Conservation (phyloP, 768 basidiomycete genomes). For the Auricularia auricula-judae region DNA sequence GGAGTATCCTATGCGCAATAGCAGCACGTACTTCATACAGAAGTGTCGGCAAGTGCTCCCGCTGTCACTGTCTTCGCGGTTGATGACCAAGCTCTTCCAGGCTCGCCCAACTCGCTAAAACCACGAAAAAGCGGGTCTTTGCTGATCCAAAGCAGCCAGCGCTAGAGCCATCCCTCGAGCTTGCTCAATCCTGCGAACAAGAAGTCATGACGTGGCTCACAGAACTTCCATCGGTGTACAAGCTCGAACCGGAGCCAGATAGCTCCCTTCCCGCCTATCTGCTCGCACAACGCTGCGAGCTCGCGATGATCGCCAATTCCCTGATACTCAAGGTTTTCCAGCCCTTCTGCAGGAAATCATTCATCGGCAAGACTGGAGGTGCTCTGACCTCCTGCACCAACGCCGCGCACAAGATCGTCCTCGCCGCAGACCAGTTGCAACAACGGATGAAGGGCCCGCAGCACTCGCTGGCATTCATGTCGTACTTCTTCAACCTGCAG, state of each 20-base stretch:
- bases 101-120: conserved; percentile 53
- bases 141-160: conserved; percentile 1
- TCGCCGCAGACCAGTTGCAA: conserved; percentile 31
- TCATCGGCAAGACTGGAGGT: conserved; percentile 29
- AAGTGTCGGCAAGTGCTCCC: conserved; percentile 45
- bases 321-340: conserved; percentile 53
- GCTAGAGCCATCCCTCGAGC: conserved; percentile 41
- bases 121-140: conserved; percentile 35
- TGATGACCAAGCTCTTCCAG: conserved; percentile 21
- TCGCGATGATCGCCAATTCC: conserved; percentile 48
- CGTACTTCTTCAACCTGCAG: conserved; percentile 48
- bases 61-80: not conserved
- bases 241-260: conserved; percentile 25
- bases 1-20: conserved; percentile 16
- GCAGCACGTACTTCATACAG: conserved; percentile 39
- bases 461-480: conserved; percentile 20
- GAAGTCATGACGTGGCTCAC: conserved; percentile 45
- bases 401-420: conserved; percentile 50
- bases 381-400: conserved; percentile 47
- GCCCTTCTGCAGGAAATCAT: conserved; percentile 45
- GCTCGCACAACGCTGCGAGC: conserved; percentile 43
- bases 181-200: conserved; percentile 45
- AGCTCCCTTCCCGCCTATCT: conserved; percentile 21
- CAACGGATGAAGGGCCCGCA: not conserved
- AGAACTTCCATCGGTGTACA: conserved; percentile 40